Conservation (phyloP, 805 yeast genomes). For the Nakazawaea pomicola region DNA sequence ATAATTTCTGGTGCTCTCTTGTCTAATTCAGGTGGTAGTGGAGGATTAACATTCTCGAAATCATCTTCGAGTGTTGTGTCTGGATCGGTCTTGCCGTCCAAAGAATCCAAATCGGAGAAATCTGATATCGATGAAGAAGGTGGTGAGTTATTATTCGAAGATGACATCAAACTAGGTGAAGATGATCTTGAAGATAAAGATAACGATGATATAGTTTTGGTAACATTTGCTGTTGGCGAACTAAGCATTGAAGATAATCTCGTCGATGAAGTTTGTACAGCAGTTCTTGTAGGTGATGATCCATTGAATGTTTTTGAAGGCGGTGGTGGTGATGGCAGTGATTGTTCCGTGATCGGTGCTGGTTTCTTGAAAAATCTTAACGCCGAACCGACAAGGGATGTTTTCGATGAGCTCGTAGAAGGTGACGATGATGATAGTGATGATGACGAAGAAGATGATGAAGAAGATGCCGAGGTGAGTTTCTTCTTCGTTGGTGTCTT, state of each 20-base stretch:
- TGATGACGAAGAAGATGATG: too few species aligned
- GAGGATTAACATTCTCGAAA: constrained; percentile 14
- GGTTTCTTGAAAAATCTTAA: constrained; percentile 11
- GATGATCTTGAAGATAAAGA: constrained; percentile 24
- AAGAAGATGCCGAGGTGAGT: too few species aligned
- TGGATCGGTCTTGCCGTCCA: constrained; percentile 9
- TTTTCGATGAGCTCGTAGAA: neutral
- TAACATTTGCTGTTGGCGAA: constrained; percentile 2
- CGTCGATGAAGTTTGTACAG: constrained; percentile 17
- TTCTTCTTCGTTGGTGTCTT: neutral
- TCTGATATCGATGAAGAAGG: constrained; percentile 21
- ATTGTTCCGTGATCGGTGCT: neutral
- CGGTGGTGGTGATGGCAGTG: constrained; percentile 11
- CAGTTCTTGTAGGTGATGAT: constrained; percentile 10
- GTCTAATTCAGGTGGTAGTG: constrained; percentile 41
- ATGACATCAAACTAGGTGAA: constrained; percentile 23
- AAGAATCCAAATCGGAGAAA: constrained; percentile 15
- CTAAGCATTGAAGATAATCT: constrained; percentile 12
- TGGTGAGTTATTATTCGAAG: constrained; percentile 22
- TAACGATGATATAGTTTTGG: constrained; percentile 13
- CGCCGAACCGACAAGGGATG: constrained; percentile 8
- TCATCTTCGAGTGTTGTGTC: constrained; percentile 6
- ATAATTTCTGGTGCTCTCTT: constrained; percentile 38
- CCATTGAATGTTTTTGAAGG: too few species aligned
- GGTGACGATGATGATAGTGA: neutral